A percentile compares a stretch with the other conserved stretches of the same genome.
These are phyloP conservation scores for Cystobasidium onofrii DNA, from an alignment of 768 basidiomycete genomes.

Conservation along the genomic window DNA sequence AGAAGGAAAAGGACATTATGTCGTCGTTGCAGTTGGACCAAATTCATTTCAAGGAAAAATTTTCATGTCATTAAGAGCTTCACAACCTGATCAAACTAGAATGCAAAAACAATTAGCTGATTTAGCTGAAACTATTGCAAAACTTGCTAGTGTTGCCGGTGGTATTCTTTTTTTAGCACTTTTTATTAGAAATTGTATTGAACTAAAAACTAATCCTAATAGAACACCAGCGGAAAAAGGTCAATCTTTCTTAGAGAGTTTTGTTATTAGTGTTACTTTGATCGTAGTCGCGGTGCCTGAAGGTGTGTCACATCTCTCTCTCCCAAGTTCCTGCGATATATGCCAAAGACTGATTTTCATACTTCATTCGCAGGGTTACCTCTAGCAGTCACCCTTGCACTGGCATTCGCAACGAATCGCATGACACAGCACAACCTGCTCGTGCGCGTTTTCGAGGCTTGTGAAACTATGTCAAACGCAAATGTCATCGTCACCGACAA, in stretches of 20 bases:
- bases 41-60: conserved; percentile 30
- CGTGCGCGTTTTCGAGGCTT: conserved; percentile 30
- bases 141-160: conserved; percentile 23
- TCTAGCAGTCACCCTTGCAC: conserved; percentile 30
- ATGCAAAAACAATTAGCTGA: conserved; percentile 32
- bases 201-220: conserved; percentile 24
- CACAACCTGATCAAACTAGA: conserved; percentile 29
- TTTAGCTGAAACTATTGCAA: conserved; percentile 28
- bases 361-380: conserved; percentile 12
- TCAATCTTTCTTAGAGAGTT: conserved; percentile 22
- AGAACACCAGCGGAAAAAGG: conserved; percentile 30
- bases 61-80: conserved; percentile 31
- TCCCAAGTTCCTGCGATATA: not conserved
- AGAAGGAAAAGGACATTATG: conserved; percentile 14
- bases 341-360: not conserved
- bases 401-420: conserved; percentile 32
- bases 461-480: conserved; percentile 33
- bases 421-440: conserved; percentile 32
- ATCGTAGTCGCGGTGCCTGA: conserved; percentile 30
- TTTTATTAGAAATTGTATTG: conserved; percentile 23
- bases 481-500: conserved; percentile 31
- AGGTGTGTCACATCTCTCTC: not conserved
- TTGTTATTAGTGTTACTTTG: conserved; percentile 30
- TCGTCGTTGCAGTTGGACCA: conserved; percentile 27
- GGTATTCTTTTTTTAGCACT: conserved; percentile 23